Evolutionary conservation across 2,329 filamentous ascomycete species (phyloP).

Genomic region (Rutstroemia sp.): DNA sequence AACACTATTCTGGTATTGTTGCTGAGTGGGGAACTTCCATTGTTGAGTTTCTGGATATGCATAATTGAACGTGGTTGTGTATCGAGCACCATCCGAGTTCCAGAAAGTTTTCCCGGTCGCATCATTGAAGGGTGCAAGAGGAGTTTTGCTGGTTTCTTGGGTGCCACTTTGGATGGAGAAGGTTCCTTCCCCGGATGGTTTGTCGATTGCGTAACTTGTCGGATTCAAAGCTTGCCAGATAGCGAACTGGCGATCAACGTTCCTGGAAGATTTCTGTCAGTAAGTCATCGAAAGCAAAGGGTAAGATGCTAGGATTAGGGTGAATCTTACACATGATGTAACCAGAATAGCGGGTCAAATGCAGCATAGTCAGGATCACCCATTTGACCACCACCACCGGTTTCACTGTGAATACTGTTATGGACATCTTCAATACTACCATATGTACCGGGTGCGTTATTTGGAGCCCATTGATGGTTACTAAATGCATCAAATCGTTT

Average conservation of each 20-base stretch:
- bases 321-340: constrained; percentile 20
- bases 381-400: constrained; percentile 54
- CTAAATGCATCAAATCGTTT: constrained; percentile 61
- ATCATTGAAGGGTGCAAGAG: constrained; percentile 61
- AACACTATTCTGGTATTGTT: constrained; percentile 17
- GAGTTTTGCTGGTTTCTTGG: constrained; percentile 46
- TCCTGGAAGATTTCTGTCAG: constrained; percentile 30
- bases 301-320: no score
- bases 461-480: constrained; percentile 53
- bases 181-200: constrained; percentile 46
- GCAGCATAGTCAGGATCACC: constrained; percentile 63
- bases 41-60: constrained; percentile 58
- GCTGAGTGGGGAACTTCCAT: constrained; percentile 14
- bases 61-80: constrained; percentile 54
- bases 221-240: constrained; percentile 73
- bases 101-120: constrained; percentile 22
- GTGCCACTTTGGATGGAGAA: constrained; percentile 52
- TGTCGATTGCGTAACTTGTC: constrained; percentile 54
- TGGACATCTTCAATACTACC: constrained; percentile 50
- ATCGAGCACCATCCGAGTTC: constrained; percentile 14
- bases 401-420: constrained; percentile 54
- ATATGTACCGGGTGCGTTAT: constrained; percentile 14
- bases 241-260: constrained; percentile 67
- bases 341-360: constrained; percentile 60
- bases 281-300: not conserved